Evolutionary conservation across 2,329 filamentous ascomycete genomes (phyloP), one percentile per base, ranked within the genome.

Genomic region (Phyllosticta citriasiana): DNA sequence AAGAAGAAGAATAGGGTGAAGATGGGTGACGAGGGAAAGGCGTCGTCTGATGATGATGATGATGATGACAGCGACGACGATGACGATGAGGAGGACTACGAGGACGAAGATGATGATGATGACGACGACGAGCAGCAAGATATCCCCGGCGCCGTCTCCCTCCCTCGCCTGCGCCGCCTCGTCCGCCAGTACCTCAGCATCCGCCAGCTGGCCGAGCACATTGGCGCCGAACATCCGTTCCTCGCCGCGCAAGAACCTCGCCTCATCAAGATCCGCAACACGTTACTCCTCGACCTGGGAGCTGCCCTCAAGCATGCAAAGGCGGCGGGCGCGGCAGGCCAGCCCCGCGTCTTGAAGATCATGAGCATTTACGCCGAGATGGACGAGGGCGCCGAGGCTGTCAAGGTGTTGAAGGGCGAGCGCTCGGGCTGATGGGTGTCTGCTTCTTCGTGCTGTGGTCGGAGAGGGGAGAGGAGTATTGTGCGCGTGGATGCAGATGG

Each of bases 261-360:
- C 57, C 71, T 88, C 60, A 70, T 77, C 47, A 82, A 81, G 66
- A 77, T 88, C 25, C 79, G 81, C 63, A 83, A 84, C 61, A 87
- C 84, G 0, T 71, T 89, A 61, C 71, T 88, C 33, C 74, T 88
- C 54, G 87, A 89, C 73, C 72, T 90, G 33, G 84, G 81, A 61
- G 81, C 81, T 51, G 83, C 84, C 4, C 71, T 88, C 60, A 83
- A 84, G 68, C 82, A 86, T 66, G 79, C 81, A 6, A 80, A 77
- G 56, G 67, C 68, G 14, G 68, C 72, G 25, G 72, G 76, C 14
- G 70, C 71, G n/a, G 63, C 65, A 33, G 76, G 75, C 6, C 69
- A 73, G 62, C 68, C 71, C 63, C 68, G 77, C 66, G 72, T 83
- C 25, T 72, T 88, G 68, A 80, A 79, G 65, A 72, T 88, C 14